phyloP scores from a whole-genome alignment of 495 filamentous ascomycete species.

The Tuber magnatum region DNA sequence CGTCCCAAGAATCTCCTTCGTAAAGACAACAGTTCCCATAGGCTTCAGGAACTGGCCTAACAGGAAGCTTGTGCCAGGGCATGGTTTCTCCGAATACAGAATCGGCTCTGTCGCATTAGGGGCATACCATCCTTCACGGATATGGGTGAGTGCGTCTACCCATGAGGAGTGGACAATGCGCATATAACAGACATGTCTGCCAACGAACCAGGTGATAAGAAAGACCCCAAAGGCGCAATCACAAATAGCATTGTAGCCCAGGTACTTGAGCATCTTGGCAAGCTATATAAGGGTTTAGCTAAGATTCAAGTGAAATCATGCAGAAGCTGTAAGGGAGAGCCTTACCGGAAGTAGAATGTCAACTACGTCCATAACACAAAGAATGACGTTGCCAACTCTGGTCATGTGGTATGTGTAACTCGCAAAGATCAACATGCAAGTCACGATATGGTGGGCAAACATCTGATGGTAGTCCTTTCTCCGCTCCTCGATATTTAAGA shows the following conservation, averaged over 20 bases:
- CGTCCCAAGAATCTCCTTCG: constrained; percentile 58
- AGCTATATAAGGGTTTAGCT: constrained; percentile 47
- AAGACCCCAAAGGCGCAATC: constrained; percentile 81
- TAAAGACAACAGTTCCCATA: constrained; percentile 60
- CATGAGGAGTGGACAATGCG: constrained; percentile 73
- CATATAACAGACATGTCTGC: constrained; percentile 74
- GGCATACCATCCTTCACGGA: constrained; percentile 63
- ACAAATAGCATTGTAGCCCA: constrained; percentile 65
- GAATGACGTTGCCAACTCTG: constrained; percentile 77
- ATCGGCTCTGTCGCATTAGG: constrained; percentile 14
- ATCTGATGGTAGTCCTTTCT: constrained; percentile 94
- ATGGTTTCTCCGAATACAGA: constrained; percentile 45
- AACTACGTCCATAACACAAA: constrained; percentile 89
- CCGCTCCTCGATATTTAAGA: constrained; percentile 87
- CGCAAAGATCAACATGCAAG: constrained; percentile 65
- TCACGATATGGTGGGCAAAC: constrained; percentile 91
- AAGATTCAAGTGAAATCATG: background rate
- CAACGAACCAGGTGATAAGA: constrained; percentile 73
- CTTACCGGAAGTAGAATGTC: constrained; percentile 81
- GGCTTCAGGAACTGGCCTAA: constrained; percentile 30
- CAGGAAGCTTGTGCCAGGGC: constrained; percentile 18
- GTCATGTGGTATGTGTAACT: constrained; percentile 80
- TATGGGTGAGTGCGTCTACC: constrained; percentile 56
- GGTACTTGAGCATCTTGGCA: constrained; percentile 93
- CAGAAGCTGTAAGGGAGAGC: constrained; percentile 24